Base-by-base conservation (phyloP, 208 protist genomes). In the Trichomonas tenax region DNA sequence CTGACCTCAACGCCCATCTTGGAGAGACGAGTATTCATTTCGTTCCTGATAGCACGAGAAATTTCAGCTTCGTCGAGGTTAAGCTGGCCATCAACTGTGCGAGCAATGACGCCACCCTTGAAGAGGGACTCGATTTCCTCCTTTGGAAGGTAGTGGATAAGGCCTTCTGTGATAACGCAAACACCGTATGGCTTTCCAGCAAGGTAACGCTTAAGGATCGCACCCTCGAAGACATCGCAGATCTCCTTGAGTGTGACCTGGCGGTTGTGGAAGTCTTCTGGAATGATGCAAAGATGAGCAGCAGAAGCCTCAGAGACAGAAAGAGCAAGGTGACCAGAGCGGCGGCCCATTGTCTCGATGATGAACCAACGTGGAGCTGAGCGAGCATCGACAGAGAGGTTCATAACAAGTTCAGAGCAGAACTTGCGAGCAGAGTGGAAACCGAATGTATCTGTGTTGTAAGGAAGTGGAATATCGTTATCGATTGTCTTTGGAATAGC, bases 401-500 rank as follows among this genome's bases (percentile, higher is more conserved):
- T 97, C 11, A 63, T 84, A 40, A 97, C 34, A 11, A 97, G 36
- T 38, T 48, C 23, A 23, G 72, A 38, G 41, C 96, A 86, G 34
- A 97, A 49, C 34, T 88, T 89, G n/a, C 95, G 21, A 17, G 96
- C 96, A 45, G 95, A 96, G 51, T 95, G 21, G 63, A 84, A 97
- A 40, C 96, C 96, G 82, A 97, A 97, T 81, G 96, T 97, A 26
- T 82, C 49, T 51, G 81, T 58, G 63, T 90, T 89, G 23, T 96
- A 40, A 15, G 96, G 96, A 23, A 97, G n/a, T n/a, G 95, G 63
- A 36, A 97, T 34, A 90, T 97, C 96, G 36, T 97, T 97, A 72
- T 96, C 51, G n/a, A 97, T 97, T 72, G 96, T 97, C 34, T 97
- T 97, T 46, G 96, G 96, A 48, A 97, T 89, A 81, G 82, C 88